Evolutionary conservation across 257 asterid genomes (phyloP).

Genomic region (Hygrophila difformis): DNA sequence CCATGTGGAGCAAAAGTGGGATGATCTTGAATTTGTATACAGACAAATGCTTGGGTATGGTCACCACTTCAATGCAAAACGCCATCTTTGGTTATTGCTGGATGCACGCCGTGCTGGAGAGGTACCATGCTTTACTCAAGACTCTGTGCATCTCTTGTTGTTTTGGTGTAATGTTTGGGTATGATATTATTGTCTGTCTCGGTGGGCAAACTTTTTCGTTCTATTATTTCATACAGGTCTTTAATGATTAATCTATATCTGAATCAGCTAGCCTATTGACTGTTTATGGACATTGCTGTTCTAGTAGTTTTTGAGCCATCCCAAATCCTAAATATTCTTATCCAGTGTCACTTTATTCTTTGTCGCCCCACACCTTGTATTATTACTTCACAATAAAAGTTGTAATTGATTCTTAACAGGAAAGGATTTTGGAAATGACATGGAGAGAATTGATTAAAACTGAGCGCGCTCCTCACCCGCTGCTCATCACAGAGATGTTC

Average conservation of each 20-base stretch:
- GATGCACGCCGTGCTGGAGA: constrained; percentile 69
- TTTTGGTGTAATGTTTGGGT: neutral
- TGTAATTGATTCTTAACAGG: constrained; percentile 27
- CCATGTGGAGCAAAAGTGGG: constrained; percentile 58
- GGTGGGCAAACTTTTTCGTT: neutral
- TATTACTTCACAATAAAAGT: too few relatives aligned
- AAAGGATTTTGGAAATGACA: constrained; percentile 46
- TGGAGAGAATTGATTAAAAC: constrained; percentile 61
- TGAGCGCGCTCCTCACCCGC: constrained; percentile 47
- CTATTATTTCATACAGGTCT: neutral
- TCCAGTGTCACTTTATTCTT: too few relatives aligned
- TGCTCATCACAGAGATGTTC: constrained; percentile 52
- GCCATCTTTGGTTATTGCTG: constrained; percentile 62
- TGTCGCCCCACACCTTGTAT: too few relatives aligned
- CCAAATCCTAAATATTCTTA: too few relatives aligned
- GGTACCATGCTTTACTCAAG: constrained; percentile 31
- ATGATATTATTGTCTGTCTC: neutral
- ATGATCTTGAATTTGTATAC: constrained; percentile 70
- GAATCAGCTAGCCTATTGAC: neutral
- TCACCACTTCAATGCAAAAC: constrained; percentile 69
- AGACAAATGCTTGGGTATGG: constrained; percentile 63
- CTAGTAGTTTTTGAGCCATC: too few relatives aligned
- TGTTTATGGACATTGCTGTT: too few relatives aligned
- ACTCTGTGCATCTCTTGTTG: neutral
- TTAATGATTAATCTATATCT: neutral